These are phyloP conservation scores for Scolecobasidium constrictum DNA, from an alignment of 2,329 filamentous ascomycete genomes.

Conservation along the genomic window DNA sequence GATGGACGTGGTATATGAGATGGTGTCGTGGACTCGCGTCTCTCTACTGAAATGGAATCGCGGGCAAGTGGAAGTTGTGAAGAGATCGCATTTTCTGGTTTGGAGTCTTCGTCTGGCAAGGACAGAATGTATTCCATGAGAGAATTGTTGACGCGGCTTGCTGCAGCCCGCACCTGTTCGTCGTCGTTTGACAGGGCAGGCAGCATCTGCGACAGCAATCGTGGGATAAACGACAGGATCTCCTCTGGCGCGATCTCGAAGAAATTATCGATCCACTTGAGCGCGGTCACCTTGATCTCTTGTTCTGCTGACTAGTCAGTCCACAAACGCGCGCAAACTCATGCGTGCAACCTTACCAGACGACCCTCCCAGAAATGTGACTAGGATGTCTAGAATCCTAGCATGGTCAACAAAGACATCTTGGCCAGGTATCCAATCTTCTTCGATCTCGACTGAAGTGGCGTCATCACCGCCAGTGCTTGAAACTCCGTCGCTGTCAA, in stretches of 20 bases:
- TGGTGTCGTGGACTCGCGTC: slow-evolving; percentile 30
- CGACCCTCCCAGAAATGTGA: slow-evolving; percentile 76
- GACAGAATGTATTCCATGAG: slow-evolving; percentile 93
- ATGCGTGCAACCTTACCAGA: slow-evolving; percentile 60
- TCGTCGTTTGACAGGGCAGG: slow-evolving; percentile 89
- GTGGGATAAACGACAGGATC: slow-evolving; percentile 87
- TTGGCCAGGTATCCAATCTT: slow-evolving; percentile 95
- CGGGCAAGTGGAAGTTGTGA: slow-evolving; percentile 30
- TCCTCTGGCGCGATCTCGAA: slow-evolving; percentile 97
- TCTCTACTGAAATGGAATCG: slow-evolving; percentile 17
- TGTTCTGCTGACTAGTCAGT: too few relatives aligned
- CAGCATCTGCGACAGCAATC: slow-evolving; percentile 80
- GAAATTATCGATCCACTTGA: slow-evolving; percentile 93
- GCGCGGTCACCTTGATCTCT: slow-evolving; percentile 78
- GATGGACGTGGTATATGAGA: slow-evolving; percentile 9
- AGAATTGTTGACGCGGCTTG: slow-evolving; percentile 78
- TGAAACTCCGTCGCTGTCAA: slow-evolving; percentile 41
- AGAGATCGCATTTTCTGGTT: slow-evolving; percentile 29
- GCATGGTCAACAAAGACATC: slow-evolving; percentile 92
- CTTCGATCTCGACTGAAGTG: slow-evolving; percentile 45
- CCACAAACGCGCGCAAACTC: too few relatives aligned
- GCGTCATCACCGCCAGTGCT: slow-evolving; percentile 44
- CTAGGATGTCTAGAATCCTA: slow-evolving; percentile 83
- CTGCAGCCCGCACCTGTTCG: slow-evolving; percentile 79
- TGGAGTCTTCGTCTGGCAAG: slow-evolving; percentile 52